A percentile compares a stretch with the other conserved stretches of the same genome.
These are phyloP conservation scores for Berberis thunbergii DNA, from an alignment of 164 flowering plant species.

Conservation along the genomic window DNA sequence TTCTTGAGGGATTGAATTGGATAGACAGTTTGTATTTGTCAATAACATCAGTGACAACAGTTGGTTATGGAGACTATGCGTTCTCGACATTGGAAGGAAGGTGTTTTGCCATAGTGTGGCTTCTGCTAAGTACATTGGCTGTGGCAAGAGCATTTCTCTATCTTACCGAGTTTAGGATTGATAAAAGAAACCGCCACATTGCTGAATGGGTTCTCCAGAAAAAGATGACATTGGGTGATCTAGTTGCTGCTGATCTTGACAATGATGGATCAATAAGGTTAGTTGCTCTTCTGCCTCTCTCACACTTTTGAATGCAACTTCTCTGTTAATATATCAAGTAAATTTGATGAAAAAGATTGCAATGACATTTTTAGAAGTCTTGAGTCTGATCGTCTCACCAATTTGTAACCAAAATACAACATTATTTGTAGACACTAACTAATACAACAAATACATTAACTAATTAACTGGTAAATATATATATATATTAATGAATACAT, in stretches of 20 bases:
- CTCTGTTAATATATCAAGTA: too few species aligned
- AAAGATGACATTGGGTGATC: constrained; percentile 54
- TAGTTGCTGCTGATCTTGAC: constrained; percentile 68
- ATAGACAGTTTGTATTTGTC: constrained; percentile 59
- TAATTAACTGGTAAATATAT: too few species aligned
- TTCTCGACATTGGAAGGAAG: constrained; percentile 46
- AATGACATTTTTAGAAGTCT: too few species aligned
- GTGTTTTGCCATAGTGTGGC: constrained; percentile 60
- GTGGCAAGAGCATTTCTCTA: constrained; percentile 78
- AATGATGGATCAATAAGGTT: constrained; percentile 73
- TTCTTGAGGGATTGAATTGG: constrained; percentile 48
- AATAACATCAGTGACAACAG: constrained; percentile 76
- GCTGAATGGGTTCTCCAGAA: constrained; percentile 62
- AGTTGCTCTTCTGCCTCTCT: too few species aligned
- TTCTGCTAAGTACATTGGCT: constrained; percentile 47
- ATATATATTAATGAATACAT: too few species aligned
- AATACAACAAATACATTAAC: too few species aligned
- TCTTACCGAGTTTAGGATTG: constrained; percentile 56
- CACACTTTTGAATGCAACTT: too few species aligned
- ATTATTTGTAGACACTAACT: too few species aligned
- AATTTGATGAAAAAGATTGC: too few species aligned
- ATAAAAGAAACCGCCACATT: constrained; percentile 47
- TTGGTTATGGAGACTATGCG: constrained; percentile 64
- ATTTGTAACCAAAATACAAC: too few species aligned
- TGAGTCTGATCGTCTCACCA: too few species aligned